phyloP scores from a whole-genome alignment of 2,329 filamentous ascomycete species.

The Xylariales sp. region DNA sequence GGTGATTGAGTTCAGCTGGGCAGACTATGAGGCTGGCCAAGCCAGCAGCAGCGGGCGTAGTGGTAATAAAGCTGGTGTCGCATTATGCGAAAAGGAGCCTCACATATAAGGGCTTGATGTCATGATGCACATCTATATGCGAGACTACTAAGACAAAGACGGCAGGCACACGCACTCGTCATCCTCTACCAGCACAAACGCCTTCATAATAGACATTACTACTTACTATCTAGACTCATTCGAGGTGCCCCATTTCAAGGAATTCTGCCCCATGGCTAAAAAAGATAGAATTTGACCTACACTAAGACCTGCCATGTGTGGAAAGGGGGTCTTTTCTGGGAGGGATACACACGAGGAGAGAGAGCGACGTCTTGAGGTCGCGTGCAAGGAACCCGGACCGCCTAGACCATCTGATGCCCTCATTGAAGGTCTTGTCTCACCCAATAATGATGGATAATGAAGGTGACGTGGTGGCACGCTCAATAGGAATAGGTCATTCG shows the following conservation, averaged over 20 bases:
- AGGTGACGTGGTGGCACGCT: conserved; percentile 20
- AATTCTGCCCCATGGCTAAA: neutral
- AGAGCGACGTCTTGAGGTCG: conserved; percentile 29
- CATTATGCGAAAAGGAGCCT: conserved; percentile 14
- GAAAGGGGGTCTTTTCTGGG: conserved; percentile 11
- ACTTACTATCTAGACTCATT: neutral
- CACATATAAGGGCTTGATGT: conserved; percentile 33
- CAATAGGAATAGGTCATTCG: conserved; percentile 29
- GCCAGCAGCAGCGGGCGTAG: conserved; percentile 10
- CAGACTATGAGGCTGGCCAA: conserved; percentile 22
- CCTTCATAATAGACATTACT: conserved; percentile 40
- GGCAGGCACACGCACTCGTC: conserved; percentile 23
- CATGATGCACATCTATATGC: conserved; percentile 32
- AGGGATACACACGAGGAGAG: neutral
- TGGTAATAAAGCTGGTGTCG: conserved; percentile 11
- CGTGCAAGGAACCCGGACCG: conserved; percentile 39
- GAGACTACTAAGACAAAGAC: conserved; percentile 13
- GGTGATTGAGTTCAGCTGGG: conserved; percentile 38
- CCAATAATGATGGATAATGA: conserved; percentile 16
- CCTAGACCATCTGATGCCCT: conserved; percentile 17
- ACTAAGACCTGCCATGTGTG: conserved; percentile 37
- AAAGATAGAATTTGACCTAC: conserved; percentile 29
- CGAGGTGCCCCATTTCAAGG: conserved; percentile 4
- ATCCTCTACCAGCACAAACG: conserved; percentile 20
- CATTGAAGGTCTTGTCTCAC: neutral